Evolutionary conservation across 345 rosid species (phyloP).

Genomic region (Acer saccharum): DNA sequence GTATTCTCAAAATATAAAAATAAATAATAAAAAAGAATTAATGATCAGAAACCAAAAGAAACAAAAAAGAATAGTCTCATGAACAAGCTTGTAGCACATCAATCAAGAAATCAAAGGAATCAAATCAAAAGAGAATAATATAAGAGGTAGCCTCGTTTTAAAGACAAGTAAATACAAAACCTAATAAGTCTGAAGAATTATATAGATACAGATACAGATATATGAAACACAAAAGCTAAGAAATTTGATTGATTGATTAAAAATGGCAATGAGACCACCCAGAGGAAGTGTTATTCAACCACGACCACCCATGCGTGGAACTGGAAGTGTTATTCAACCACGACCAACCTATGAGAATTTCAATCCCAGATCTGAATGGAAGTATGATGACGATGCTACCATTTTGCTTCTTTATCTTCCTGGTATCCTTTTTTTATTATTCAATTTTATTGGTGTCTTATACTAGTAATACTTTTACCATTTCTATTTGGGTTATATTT

Average conservation of each 20-base stretch:
- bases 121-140: too few species aligned
- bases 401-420: conserved; percentile 12
- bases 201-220: background rate
- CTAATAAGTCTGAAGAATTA: background rate
- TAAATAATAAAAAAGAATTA: too few species aligned
- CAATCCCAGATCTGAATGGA: conserved; percentile 17
- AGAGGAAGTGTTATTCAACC: background rate
- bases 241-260: background rate
- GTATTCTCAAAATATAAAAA: too few species aligned
- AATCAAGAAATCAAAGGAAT: background rate
- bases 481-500: too few species aligned
- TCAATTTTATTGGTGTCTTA: too few species aligned
- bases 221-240: background rate
- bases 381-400: conserved; percentile 7
- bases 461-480: too few species aligned
- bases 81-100: background rate
- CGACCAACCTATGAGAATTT: background rate
- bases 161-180: background rate
- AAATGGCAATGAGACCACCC: conserved; percentile 6
- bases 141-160: background rate
- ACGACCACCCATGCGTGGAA: background rate
- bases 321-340: background rate
- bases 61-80: background rate
- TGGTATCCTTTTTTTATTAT: background rate
- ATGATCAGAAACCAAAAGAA: too few species aligned